phyloP scores from a whole-genome alignment of 306 rosid genomes.

The Trifolium repens region DNA sequence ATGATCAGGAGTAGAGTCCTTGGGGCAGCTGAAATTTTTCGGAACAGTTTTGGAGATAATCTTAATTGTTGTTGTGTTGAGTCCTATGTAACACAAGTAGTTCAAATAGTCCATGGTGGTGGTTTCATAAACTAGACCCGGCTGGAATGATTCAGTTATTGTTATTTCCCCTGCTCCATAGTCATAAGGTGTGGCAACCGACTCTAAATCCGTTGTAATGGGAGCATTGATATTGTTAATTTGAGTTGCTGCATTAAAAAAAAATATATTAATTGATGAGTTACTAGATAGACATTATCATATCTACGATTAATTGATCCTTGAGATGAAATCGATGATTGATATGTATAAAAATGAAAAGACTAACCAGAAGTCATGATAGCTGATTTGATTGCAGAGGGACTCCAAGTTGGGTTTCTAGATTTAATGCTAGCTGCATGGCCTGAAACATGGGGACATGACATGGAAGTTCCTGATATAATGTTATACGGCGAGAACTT shows the following conservation, averaged over 20 bases:
- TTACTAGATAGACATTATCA: background rate
- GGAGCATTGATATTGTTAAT: slow-evolving; percentile 61
- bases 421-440: slow-evolving; percentile 62
- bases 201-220: slow-evolving; percentile 55
- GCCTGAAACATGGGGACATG: slow-evolving; percentile 87
- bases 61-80: slow-evolving; percentile 43
- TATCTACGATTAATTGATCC: background rate
- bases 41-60: slow-evolving; percentile 56
- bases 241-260: slow-evolving; percentile 61
- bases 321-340: background rate
- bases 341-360: background rate
- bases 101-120: slow-evolving; percentile 65
- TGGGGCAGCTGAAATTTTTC: slow-evolving; percentile 57
- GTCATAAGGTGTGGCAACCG: slow-evolving; percentile 70
- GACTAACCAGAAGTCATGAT: slow-evolving; percentile 84
- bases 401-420: slow-evolving; percentile 66
- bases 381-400: slow-evolving; percentile 86
- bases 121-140: slow-evolving; percentile 87
- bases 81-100: slow-evolving; percentile 66
- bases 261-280: background rate
- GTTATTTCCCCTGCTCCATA: slow-evolving; percentile 84
- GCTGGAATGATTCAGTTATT: slow-evolving; percentile 53
- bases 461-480: slow-evolving; percentile 84
- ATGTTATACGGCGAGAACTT: slow-evolving; percentile 52
- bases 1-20: slow-evolving; percentile 46